These are phyloP conservation scores for Fagopyrum homotropicum DNA, from an alignment of 148 eudicot species.

Conservation along the genomic window DNA sequence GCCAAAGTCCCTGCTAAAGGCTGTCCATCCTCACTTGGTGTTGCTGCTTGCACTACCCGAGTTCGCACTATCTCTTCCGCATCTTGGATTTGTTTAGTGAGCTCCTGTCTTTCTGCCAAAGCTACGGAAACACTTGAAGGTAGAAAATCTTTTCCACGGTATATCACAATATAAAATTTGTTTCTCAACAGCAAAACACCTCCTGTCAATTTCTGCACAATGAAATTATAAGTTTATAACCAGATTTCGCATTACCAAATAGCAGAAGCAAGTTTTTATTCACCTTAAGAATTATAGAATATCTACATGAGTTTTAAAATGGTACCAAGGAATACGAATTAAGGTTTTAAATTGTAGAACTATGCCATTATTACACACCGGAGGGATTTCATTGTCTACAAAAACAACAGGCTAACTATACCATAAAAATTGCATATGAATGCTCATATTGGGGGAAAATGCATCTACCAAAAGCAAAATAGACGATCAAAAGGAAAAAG, in stretches of 20 bases:
- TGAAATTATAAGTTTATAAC: constrained; percentile 15
- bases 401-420: background rate
- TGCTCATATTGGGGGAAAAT: background rate
- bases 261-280: constrained; percentile 13
- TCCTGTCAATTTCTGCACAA: constrained; percentile 76
- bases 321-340: background rate
- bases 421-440: background rate
- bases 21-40: constrained; percentile 32
- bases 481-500: background rate
- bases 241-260: background rate
- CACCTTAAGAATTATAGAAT: background rate
- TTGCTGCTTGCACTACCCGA: constrained; percentile 31
- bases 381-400: background rate
- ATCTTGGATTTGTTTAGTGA: constrained; percentile 77
- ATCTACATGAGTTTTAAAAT: background rate
- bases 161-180: constrained; percentile 80
- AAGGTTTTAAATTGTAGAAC: background rate
- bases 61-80: constrained; percentile 70
- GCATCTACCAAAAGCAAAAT: background rate
- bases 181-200: constrained; percentile 84
- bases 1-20: constrained; percentile 82
- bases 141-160: constrained; percentile 94
- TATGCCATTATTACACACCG: background rate
- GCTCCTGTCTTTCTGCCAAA: constrained; percentile 81
- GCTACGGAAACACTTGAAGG: constrained; percentile 78